Base-by-base conservation (phyloP, 2,329 filamentous ascomycete species). In the Verticillium zaregamsianum region DNA sequence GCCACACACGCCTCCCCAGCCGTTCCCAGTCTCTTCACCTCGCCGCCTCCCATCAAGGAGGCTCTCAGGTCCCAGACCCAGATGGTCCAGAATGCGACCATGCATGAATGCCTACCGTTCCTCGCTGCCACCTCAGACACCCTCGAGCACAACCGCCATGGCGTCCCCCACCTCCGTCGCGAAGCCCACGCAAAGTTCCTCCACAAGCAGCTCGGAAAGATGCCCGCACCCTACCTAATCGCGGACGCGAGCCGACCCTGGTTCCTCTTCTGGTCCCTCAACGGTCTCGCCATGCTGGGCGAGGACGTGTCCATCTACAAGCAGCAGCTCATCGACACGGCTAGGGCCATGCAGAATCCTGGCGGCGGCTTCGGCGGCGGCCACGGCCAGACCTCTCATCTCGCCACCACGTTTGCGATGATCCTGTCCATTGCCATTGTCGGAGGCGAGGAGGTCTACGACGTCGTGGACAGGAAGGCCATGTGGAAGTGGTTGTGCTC, bases 401-500 rank as follows among this genome's bases (percentile, higher is more conserved):
- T 95, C 67, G 95, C 95, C 62, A 90, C 91, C 56, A 92, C 91
- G 1, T 99, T 98, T 81, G 93, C 93, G 57, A 85, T 89, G 49
- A 78, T 96, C 23, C 83, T 99, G 62, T 87, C 90, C 55, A 80
- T 99, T 59, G 86, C 90, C 28, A 85, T 93, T 65, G 90, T 94
- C 52, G 92, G 91, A 59, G 92, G 90, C 9, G 78, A 89, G 62
- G 88, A 90, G 61, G 86, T 86, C 52, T 91, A 92, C 72, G 83
- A 88, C 63, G 79, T 92, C 60, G 86, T 98, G 63, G 90, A 98
- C 77, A 87, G 95, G 64, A 86, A 87, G 71, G 82, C 87, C 58
- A 90, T 98, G 88, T 97, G 94, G 92, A 89, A 86, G 74, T 99
- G 92, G 89, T 83, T 99, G 20, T 92, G 90, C 66, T 82, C 82